Evolutionary conservation across 306 rosid genomes (phyloP).

Genomic region (Rosa lucieae): DNA sequence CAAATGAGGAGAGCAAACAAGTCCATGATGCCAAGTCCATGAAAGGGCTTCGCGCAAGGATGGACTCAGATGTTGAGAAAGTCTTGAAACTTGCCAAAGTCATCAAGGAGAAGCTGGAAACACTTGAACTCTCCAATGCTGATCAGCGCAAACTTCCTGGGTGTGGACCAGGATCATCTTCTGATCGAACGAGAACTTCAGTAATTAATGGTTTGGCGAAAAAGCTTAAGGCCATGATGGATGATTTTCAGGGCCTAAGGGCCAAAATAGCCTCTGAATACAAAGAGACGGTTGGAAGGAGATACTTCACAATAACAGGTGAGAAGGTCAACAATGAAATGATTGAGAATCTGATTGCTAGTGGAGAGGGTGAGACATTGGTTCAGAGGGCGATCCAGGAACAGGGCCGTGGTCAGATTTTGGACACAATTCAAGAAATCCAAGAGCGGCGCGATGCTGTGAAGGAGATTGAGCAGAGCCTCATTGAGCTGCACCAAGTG

Average conservation of each 20-base stretch:
- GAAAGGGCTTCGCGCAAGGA: conserved; percentile 56
- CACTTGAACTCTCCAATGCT: conserved; percentile 63
- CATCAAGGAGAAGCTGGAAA: conserved; percentile 72
- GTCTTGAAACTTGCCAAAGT: conserved; percentile 61
- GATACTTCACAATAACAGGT: conserved; percentile 88
- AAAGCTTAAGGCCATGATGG: conserved; percentile 74
- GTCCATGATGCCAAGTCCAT: conserved; percentile 73
- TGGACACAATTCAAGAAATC: conserved; percentile 92
- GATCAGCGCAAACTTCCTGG: conserved; percentile 55
- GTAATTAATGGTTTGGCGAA: conserved; percentile 66
- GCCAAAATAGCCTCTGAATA: conserved; percentile 63
- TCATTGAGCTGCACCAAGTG: conserved; percentile 79
- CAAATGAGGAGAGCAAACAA: conserved; percentile 66
- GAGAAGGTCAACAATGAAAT: conserved; percentile 74
- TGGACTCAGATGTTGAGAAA: conserved; percentile 66
- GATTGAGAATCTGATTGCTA: conserved; percentile 79
- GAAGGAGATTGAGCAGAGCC: conserved; percentile 83
- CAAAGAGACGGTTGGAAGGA: conserved; percentile 79
- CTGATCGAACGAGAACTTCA: conserved; percentile 57
- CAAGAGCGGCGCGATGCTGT: conserved; percentile 90
- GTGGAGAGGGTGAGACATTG: conserved; percentile 85
- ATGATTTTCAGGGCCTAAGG: conserved; percentile 73
- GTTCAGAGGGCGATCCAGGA: conserved; percentile 87
- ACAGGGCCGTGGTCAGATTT: conserved; percentile 88
- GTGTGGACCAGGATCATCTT: conserved; percentile 84